Conservation (phyloP, 306 rosid genomes). For the Neltuma alba region DNA sequence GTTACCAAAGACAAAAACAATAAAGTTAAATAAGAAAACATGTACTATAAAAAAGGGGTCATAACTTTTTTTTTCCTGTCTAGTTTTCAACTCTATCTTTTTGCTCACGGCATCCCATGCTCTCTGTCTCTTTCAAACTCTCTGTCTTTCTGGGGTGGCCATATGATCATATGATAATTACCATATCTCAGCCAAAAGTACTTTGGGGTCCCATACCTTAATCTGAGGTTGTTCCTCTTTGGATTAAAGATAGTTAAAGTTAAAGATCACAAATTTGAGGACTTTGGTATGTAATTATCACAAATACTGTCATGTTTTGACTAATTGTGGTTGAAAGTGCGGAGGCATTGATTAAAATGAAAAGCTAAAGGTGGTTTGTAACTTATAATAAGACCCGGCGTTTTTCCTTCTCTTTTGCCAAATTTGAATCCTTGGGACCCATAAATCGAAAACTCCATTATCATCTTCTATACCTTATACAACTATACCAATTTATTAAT, state of each 20-base stretch:
- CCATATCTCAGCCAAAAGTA: conserved; percentile 29
- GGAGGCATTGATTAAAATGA: conserved; percentile 76
- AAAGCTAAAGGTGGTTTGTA: conserved; percentile 68
- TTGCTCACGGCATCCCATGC: conserved; percentile 40
- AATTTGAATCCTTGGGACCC: conserved; percentile 47
- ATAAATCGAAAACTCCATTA: conserved; percentile 18
- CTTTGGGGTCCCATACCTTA: conserved; percentile 32
- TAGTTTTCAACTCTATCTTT: conserved; percentile 25
- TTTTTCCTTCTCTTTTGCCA: conserved; percentile 32
- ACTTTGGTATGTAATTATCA: conserved; percentile 51
- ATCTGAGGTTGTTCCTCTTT: conserved; percentile 35
- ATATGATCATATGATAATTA: conserved; percentile 20
- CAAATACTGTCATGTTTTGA: conserved; percentile 56
- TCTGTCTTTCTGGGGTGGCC: conserved; percentile 26
- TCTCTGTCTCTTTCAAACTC: conserved; percentile 42
- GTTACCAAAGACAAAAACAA: conserved; percentile 43
- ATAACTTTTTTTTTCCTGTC: conserved; percentile 20
- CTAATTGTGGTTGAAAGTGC: conserved; percentile 72
- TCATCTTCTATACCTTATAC: neutral
- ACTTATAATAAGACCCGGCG: conserved; percentile 22
- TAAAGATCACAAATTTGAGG: conserved; percentile 29
- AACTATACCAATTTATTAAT: neutral
- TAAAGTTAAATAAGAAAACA: conserved; percentile 35
- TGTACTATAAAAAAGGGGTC: conserved; percentile 34
- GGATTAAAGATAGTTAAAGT: conserved; percentile 44